Conservation (phyloP, 1,284 basidiomycete species). For the Microbotryomycetes sp. region DNA sequence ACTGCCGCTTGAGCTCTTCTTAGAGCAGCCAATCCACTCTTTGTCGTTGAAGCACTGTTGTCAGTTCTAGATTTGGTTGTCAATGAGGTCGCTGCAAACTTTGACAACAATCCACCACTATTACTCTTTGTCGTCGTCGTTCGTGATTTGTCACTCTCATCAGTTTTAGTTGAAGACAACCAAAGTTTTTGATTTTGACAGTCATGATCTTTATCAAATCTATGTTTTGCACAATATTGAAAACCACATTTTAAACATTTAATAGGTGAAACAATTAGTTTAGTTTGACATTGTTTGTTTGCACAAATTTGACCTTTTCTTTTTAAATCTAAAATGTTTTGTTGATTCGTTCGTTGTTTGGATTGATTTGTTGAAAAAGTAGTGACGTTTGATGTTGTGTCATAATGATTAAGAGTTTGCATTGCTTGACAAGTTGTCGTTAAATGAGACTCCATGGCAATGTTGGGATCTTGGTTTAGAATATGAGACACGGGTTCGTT, state of each 20-base stretch:
- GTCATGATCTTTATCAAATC: conserved; percentile 23
- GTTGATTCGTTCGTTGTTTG: no score
- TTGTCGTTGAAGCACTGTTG: background rate
- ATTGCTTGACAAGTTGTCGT: conserved; percentile 5
- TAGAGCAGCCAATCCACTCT: conserved; percentile 18
- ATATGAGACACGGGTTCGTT: conserved; percentile 2
- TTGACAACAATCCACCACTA: conserved; percentile 3
- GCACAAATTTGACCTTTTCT: background rate
- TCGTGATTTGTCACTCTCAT: background rate
- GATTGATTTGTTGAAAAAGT: background rate
- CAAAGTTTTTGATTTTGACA: conserved; percentile 11
- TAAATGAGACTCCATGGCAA: conserved; percentile 26
- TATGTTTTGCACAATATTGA: conserved; percentile 30
- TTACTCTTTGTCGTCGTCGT: no score
- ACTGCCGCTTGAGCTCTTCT: conserved; percentile 18
- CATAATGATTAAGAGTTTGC: no score
- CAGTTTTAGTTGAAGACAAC: background rate
- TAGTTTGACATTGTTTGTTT: conserved; percentile 17
- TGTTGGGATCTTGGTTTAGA: conserved; percentile 17
- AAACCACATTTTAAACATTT: conserved; percentile 21
- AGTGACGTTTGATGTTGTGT: no score
- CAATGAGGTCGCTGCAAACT: background rate
- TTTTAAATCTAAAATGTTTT: no score
- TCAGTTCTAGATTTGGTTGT: background rate
- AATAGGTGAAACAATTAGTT: conserved; percentile 33